Evolutionary conservation across 441 rosid genomes (phyloP).

Genomic region (Croton laevigatus): DNA sequence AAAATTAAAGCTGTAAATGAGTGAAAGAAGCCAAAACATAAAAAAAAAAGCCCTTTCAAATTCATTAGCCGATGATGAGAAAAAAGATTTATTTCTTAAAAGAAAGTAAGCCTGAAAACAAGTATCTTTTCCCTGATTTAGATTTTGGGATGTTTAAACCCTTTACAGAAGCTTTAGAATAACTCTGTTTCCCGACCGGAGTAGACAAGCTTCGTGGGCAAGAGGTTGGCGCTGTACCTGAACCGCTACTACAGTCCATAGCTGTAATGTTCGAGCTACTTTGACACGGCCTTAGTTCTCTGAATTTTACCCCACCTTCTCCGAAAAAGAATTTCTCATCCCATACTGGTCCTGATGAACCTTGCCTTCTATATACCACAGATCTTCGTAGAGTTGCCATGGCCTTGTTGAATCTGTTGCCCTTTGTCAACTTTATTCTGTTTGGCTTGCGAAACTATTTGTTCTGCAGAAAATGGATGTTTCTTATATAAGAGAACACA

Average conservation of each 20-base stretch:
- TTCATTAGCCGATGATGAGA: background rate
- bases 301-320: conserved; percentile 21
- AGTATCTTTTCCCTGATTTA: background rate
- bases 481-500: conserved; percentile 12
- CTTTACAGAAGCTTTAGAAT: conserved; percentile 7
- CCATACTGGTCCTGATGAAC: conserved; percentile 37
- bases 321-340: conserved; percentile 12
- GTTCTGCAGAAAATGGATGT: background rate
- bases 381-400: conserved; percentile 38
- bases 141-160: background rate
- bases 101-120: conserved; percentile 2
- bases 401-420: too few species aligned
- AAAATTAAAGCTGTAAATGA: background rate
- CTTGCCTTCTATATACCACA: conserved; percentile 31
- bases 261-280: conserved; percentile 18
- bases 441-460: background rate
- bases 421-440: too few species aligned
- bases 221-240: background rate
- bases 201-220: conserved; percentile 27
- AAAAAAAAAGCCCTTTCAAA: background rate
- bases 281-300: conserved; percentile 28
- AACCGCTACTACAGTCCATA: background rate
- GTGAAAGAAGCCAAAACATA: background rate
- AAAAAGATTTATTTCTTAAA: background rate
- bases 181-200: conserved; percentile 10